Percentiles rank a stretch among this genome's conserved stretches.
phyloP scores from a whole-genome alignment of 2,329 filamentous ascomycete genomes.

The Cercospora berteroae region DNA sequence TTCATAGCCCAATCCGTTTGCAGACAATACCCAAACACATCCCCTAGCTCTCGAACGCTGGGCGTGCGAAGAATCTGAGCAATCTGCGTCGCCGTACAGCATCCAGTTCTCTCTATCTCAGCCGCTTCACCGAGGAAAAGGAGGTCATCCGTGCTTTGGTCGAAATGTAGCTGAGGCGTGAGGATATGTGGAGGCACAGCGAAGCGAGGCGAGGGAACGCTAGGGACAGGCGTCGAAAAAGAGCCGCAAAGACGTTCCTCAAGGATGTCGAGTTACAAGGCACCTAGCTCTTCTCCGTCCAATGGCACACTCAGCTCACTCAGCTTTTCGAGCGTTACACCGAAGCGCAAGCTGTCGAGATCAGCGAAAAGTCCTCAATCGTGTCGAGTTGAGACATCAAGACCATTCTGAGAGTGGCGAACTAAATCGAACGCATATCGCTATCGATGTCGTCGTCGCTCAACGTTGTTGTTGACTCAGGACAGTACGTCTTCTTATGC shows the following conservation, averaged over 20 bases:
- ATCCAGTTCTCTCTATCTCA: neutral
- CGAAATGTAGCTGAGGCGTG: neutral
- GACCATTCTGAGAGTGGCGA: neutral
- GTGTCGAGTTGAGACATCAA: neutral
- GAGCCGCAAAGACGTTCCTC: neutral
- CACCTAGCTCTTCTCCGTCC: neutral
- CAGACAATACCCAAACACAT: neutral
- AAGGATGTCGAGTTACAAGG: neutral
- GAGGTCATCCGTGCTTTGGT: neutral
- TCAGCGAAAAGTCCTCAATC: neutral
- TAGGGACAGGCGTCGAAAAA: neutral
- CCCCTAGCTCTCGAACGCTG: neutral
- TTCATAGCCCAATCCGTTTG: neutral
- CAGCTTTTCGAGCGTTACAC: neutral
- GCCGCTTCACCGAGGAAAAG: neutral
- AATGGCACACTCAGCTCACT: neutral
- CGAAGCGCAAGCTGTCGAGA: neutral
- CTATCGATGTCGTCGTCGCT: neutral
- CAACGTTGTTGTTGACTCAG: neutral
- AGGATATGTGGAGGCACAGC: neutral
- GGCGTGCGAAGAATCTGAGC: neutral
- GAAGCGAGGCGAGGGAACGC: neutral
- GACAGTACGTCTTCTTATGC: neutral
- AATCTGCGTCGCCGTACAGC: neutral
- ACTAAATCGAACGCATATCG: neutral